Conservation (phyloP, 1,139 yeast species). For the Pichia sp. region DNA sequence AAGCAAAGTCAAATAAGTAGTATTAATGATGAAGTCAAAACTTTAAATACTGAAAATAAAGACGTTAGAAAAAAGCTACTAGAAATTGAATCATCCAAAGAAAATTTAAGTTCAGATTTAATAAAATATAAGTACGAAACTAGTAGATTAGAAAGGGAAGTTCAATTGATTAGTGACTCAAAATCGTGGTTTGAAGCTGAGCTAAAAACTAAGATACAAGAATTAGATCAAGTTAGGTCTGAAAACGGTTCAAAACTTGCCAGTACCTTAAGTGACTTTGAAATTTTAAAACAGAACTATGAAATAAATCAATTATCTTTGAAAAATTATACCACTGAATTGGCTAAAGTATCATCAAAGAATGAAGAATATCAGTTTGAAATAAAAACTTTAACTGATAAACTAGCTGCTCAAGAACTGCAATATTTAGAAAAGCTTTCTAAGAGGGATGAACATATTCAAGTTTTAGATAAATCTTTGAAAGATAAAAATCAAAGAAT, state of each 20-base stretch:
- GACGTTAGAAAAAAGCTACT: slow-evolving; percentile 35
- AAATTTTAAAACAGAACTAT: slow-evolving; percentile 33
- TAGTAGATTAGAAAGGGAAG: slow-evolving; percentile 37
- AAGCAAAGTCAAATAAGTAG: slow-evolving; percentile 43
- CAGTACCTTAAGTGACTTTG: slow-evolving; percentile 33
- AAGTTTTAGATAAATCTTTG: slow-evolving; percentile 50
- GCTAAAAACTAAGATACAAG: slow-evolving; percentile 28
- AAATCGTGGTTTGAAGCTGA: slow-evolving; percentile 46
- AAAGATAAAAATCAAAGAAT: slow-evolving; percentile 43
- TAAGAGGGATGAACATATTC: slow-evolving; percentile 56
- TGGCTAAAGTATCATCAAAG: slow-evolving; percentile 33
- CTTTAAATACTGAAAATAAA: slow-evolving; percentile 39
- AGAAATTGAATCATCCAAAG: slow-evolving; percentile 29
- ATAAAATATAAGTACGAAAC: slow-evolving; percentile 27
- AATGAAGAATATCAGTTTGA: slow-evolving; percentile 36
- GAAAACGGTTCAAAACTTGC: slow-evolving; percentile 25
- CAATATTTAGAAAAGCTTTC: slow-evolving; percentile 57
- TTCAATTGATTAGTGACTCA: slow-evolving; percentile 37
- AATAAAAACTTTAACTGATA: slow-evolving; percentile 43
- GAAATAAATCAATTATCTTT: slow-evolving; percentile 31
- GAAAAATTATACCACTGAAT: slow-evolving; percentile 27
- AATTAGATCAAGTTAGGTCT: slow-evolving; percentile 25
- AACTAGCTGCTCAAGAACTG: slow-evolving; percentile 41
- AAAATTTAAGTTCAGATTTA: slow-evolving; percentile 20
- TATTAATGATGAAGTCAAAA: slow-evolving; percentile 48